These are phyloP conservation scores for Aspergillus fructus DNA, from an alignment of 2,329 filamentous ascomycete species.

Conservation along the genomic window DNA sequence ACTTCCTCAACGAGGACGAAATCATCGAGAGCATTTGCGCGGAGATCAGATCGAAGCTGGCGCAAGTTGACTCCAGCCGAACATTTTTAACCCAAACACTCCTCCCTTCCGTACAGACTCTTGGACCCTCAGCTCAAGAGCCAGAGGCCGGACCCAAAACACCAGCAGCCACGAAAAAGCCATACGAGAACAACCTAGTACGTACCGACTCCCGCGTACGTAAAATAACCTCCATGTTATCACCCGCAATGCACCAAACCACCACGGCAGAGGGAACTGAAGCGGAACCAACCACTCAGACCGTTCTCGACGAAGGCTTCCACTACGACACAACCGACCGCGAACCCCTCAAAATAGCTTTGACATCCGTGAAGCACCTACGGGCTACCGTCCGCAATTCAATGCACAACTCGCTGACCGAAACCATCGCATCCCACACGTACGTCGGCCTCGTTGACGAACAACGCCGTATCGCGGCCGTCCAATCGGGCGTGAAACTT, in stretches of 20 bases:
- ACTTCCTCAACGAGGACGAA: constrained; percentile 96
- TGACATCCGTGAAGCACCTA: constrained; percentile 83
- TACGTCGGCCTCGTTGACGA: constrained; percentile 94
- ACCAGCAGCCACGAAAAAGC: constrained; percentile 48
- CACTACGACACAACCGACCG: constrained; percentile 73
- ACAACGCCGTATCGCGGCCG: constrained; percentile 79
- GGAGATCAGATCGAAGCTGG: constrained; percentile 73
- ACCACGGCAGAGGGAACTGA: constrained; percentile 20
- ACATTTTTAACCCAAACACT: constrained; percentile 94
- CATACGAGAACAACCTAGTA: constrained; percentile 83
- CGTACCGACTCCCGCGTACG: constrained; percentile 84
- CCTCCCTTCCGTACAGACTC: constrained; percentile 63
- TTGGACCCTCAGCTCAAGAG: constrained; percentile 36
- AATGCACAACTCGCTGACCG: constrained; percentile 82
- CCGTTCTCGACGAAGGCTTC: constrained; percentile 48
- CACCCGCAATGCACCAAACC: constrained; percentile 48
- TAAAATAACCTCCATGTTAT: constrained; percentile 96
- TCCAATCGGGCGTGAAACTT: constrained; percentile 89
- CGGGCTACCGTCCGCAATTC: constrained; percentile 75
- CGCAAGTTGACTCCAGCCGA: constrained; percentile 86
- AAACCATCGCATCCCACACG: constrained; percentile 82
- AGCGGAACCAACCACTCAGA: constrained; percentile 30
- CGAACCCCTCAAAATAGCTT: constrained; percentile 66
- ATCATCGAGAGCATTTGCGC: constrained; percentile 85
- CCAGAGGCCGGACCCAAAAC: constrained; percentile 38